These are phyloP conservation scores for Eucalyptus erythrocorys DNA, from an alignment of 345 rosid species.

Conservation along the genomic window DNA sequence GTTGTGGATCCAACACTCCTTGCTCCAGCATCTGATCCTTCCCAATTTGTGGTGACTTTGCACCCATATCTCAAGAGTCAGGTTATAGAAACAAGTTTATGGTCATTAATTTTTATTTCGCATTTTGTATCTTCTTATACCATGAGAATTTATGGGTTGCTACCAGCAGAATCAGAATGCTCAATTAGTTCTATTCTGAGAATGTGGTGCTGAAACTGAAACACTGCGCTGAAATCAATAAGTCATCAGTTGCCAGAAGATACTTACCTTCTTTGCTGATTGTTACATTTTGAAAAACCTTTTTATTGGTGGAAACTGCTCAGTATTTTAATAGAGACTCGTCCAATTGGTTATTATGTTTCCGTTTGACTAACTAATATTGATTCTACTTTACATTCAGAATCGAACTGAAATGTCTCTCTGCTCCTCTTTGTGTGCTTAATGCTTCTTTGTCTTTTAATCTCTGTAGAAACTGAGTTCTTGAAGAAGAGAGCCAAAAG, in stretches of 20 bases:
- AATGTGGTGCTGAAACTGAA: not conserved
- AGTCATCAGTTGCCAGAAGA: not conserved
- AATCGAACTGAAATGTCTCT: not conserved
- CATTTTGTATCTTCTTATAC: not conserved
- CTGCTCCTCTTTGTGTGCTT: not conserved
- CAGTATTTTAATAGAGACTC: not conserved
- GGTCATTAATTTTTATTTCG: not conserved
- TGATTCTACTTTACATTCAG: not conserved
- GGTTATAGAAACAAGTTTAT: conserved; percentile 18
- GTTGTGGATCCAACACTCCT: conserved; percentile 90
- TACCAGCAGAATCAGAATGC: not conserved
- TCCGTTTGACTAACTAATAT: not conserved
- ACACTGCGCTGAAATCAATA: not conserved
- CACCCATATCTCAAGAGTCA: conserved; percentile 95
- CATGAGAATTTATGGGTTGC: not conserved
- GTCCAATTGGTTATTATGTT: not conserved
- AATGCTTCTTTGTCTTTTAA: not conserved
- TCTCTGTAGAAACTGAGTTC: not conserved
- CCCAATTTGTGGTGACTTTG: conserved; percentile 86
- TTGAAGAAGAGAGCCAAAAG: not conserved
- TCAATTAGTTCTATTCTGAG: not conserved
- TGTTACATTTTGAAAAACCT: not conserved
- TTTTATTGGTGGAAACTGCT: not conserved
- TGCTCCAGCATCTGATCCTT: conserved; percentile 85
- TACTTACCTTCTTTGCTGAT: not conserved